Percentiles rank a stretch among this genome's conserved stretches.
Conservation (phyloP, 305 asterid species). For the Ruellia speciosa region DNA sequence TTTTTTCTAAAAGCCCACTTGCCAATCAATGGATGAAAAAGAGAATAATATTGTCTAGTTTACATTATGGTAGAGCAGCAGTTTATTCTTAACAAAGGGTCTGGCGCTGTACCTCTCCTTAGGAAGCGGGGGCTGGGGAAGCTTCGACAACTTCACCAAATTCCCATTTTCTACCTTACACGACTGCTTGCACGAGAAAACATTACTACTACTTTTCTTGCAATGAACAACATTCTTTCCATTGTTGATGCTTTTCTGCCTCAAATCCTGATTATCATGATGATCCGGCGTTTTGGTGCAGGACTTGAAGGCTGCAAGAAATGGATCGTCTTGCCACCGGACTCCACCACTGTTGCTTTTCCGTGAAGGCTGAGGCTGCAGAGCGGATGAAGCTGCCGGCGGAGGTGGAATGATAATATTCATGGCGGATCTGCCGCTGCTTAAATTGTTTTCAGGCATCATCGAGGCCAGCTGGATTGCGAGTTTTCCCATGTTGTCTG, state of each 20-base stretch:
- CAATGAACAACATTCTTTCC: background rate
- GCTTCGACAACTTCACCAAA: background rate
- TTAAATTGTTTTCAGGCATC: too few relatives aligned
- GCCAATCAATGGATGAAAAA: too few relatives aligned
- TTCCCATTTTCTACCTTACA: background rate
- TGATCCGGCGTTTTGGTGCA: slow-evolving; percentile 32
- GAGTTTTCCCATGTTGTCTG: too few relatives aligned
- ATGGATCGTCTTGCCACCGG: slow-evolving; percentile 40
- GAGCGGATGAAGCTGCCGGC: slow-evolving; percentile 3
- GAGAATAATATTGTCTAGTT: too few relatives aligned
- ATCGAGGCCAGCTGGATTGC: too few relatives aligned
- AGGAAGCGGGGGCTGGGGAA: background rate
- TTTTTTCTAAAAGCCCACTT: too few relatives aligned
- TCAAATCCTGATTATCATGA: slow-evolving; percentile 7
- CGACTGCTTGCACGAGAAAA: background rate
- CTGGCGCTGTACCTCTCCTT: background rate
- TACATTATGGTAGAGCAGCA: background rate
- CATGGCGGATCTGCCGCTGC: background rate
- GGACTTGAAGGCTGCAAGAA: slow-evolving; percentile 42
- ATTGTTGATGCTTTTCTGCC: slow-evolving; percentile 5
- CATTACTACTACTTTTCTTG: background rate
- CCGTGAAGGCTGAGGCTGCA: slow-evolving; percentile 14
- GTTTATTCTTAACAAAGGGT: background rate
- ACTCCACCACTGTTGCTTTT: slow-evolving; percentile 22
- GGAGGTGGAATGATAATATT: slow-evolving; percentile 29